A percentile compares a stretch with the other conserved stretches of the same genome.
phyloP scores from a whole-genome alignment of 768 basidiomycete genomes.

The Tulasnella sp. region DNA sequence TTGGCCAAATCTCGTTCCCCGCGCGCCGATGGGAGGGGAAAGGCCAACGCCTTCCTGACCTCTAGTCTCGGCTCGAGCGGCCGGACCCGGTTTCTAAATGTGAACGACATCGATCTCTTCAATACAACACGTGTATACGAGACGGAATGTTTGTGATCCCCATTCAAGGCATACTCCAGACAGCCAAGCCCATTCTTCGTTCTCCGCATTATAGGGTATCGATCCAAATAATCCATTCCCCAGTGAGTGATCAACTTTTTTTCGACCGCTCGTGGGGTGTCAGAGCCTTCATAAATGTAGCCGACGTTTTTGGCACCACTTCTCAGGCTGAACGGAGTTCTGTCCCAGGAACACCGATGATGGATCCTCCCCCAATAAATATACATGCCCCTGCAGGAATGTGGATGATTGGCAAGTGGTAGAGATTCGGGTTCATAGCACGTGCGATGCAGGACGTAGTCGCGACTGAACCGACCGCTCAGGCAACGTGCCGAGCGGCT shows the following conservation, averaged over 20 bases:
- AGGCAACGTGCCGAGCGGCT: constrained; percentile 4
- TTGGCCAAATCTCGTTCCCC: too few species aligned
- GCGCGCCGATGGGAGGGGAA: too few species aligned
- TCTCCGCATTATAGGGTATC: not conserved
- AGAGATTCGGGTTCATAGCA: not conserved
- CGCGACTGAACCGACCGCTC: not conserved
- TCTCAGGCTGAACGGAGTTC: not conserved
- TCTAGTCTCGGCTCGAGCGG: too few species aligned
- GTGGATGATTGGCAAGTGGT: not conserved
- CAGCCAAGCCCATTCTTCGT: not conserved
- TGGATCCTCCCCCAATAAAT: constrained; percentile 49
- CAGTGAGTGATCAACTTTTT: not conserved
- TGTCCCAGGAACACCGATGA: constrained; percentile 33
- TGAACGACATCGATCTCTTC: too few species aligned
- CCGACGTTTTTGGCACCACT: not conserved
- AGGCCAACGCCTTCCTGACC: too few species aligned
- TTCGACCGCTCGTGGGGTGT: not conserved
- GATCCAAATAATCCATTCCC: not conserved
- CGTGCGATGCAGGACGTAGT: constrained; percentile 7
- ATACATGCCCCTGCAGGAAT: constrained; percentile 61
- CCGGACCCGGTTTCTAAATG: too few species aligned
- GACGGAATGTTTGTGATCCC: too few species aligned
- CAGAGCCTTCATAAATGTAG: not conserved
- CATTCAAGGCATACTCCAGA: too few species aligned
- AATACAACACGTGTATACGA: too few species aligned